Conservation (phyloP, 345 rosid genomes). For the Arabidopsis thaliana region TAIR10.1 NC_003070.9:27007501-27008000, state of each 20-base stretch:
- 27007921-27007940: conserved; percentile 54
- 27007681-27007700: conserved; percentile 70
- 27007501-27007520: conserved; percentile 92
- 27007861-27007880: conserved; percentile 38
- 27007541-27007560: conserved; percentile 23
- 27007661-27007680: conserved; percentile 79
- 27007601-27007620: conserved; percentile 62
- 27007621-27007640: conserved; percentile 68
- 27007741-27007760: conserved; percentile 61
- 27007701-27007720: conserved; percentile 72
- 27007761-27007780: conserved; percentile 65
- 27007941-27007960: conserved; percentile 43
- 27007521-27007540: conserved; percentile 37
- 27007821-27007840: conserved; percentile 64
- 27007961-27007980: conserved; percentile 25
- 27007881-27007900: conserved; percentile 24
- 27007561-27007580: neutral
- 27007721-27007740: conserved; percentile 64
- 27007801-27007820: conserved; percentile 87
- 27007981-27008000: neutral
- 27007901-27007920: conserved; percentile 29
- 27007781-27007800: conserved; percentile 64
- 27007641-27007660: conserved; percentile 65
- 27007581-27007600: neutral
- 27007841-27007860: conserved; percentile 34